Base-by-base conservation (phyloP, 495 filamentous ascomycete species). In the Tuber calosporum region DNA sequence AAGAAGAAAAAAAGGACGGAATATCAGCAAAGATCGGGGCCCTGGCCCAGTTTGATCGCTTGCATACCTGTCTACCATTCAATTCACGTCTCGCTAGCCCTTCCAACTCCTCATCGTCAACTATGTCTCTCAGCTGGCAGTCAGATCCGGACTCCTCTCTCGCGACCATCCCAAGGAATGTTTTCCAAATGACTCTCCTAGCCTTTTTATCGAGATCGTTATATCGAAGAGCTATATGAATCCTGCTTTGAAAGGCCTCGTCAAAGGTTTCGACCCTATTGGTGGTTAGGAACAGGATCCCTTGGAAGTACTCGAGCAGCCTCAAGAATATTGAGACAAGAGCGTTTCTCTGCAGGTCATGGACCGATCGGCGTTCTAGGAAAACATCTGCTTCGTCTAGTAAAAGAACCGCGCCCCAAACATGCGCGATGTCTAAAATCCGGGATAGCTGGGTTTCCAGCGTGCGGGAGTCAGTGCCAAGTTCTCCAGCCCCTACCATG, bases 401-500 rank as follows among this genome's bases (percentile, higher is more conserved):
- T 0, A 93, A 85, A 0, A 93, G 84, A 39, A 93, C 88, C 4
- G 92, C 92, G 26, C 91, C 93, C 93, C 93, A 96, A 3, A 88
- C 88, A 81, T 94, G 92, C 26, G 92, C 92, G 68, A 96, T 91
- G 75, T 96, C 92, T 48, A 97, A 86, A 69, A 96, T 94, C 81
- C 91, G 90, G 75, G 90, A 90, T 22, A 97, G 86, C 77, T 94
- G 89, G n/a, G 83, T 83, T 82, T 96, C 93, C 11, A 97, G 85
- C 26, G 86, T 88, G n/a, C 89, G 85, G 4, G 90, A 87, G 79
- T 94, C 90, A 0, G 91, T 96, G 62, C 93, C 93, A 1, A 96
- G 83, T 77, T 95, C 92, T 42, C 92, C 92, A 2, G 91, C 91
- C 58, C 76, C 76, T 72, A 95, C 92, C 88, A 90, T 92, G 81